Evolutionary conservation across 257 asterid species (phyloP).

Genomic region (Cruciata laevipes): DNA sequence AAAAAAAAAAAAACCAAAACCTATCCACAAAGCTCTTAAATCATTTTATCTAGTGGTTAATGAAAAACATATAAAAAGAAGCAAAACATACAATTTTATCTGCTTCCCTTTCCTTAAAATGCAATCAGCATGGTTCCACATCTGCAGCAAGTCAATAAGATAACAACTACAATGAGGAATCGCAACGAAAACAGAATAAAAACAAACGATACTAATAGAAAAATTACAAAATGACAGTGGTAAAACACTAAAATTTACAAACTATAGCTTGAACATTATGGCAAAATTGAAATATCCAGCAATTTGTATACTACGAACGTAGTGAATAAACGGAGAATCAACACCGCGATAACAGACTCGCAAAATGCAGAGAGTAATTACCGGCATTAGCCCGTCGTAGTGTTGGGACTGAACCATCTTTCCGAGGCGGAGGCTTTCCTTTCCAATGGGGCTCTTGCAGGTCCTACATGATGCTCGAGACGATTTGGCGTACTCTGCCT

Average conservation of each 20-base stretch:
- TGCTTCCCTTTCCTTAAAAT: constrained; percentile 62
- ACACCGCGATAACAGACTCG: background rate
- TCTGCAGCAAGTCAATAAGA: constrained; percentile 39
- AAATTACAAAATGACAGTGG: background rate
- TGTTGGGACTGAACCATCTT: constrained; percentile 89
- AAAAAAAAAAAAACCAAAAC: background rate
- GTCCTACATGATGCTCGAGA: constrained; percentile 86
- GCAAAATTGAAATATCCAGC: background rate
- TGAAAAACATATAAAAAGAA: background rate
- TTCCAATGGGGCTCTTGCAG: constrained; percentile 56
- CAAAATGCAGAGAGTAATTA: constrained; percentile 18
- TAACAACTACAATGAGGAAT: constrained; percentile 7
- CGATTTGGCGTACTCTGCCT: constrained; percentile 86
- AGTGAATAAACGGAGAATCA: background rate
- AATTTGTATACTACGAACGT: background rate
- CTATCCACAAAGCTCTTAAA: background rate
- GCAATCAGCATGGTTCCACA: constrained; percentile 94
- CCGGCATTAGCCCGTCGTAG: constrained; percentile 94
- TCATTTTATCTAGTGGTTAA: constrained; percentile 4
- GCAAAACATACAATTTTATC: constrained; percentile 54
- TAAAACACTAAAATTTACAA: too few species aligned
- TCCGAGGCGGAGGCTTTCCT: constrained; percentile 79
- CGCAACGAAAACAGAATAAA: background rate
- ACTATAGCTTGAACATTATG: background rate
- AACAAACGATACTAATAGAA: background rate